Percentiles rank a stretch among this genome's conserved stretches.
These are phyloP conservation scores for Metarhizium album DNA, from an alignment of 2,329 filamentous ascomycete species.

Conservation along the genomic window DNA sequence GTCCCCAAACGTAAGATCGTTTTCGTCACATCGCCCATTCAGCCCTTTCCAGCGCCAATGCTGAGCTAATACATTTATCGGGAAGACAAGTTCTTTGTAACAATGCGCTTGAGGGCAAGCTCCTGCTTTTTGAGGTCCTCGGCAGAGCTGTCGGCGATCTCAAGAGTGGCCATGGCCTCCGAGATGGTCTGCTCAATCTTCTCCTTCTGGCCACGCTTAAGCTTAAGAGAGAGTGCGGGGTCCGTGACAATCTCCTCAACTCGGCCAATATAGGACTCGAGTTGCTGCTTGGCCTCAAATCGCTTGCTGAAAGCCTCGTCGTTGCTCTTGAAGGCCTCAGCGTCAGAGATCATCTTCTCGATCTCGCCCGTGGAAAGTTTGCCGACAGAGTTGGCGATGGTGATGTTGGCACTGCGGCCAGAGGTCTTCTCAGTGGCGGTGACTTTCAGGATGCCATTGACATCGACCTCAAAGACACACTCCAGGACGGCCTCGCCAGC, in stretches of 20 bases:
- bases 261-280: slow-evolving; percentile 96
- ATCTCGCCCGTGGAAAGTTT: slow-evolving; percentile 94
- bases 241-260: slow-evolving; percentile 99
- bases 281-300: slow-evolving; percentile 97
- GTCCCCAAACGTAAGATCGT: background rate
- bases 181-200: slow-evolving; percentile 97
- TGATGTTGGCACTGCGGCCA: slow-evolving; percentile 97
- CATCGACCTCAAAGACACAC: slow-evolving; percentile 97
- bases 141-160: slow-evolving; percentile 81
- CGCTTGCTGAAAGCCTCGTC: slow-evolving; percentile 99
- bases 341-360: slow-evolving; percentile 94
- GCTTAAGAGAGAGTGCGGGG: slow-evolving; percentile 88
- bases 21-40: background rate
- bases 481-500: slow-evolving; percentile 95
- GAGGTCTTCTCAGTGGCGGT: slow-evolving; percentile 98
- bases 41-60: background rate
- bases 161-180: slow-evolving; percentile 95
- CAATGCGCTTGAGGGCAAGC: slow-evolving; percentile 90
- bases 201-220: slow-evolving; percentile 98
- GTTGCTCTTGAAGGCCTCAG: slow-evolving; percentile 96
- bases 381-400: slow-evolving; percentile 98
- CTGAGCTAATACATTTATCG: slow-evolving; percentile 45
- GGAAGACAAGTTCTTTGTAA: slow-evolving; percentile 96
- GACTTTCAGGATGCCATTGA: slow-evolving; percentile 99
- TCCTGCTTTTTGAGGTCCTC: slow-evolving; percentile 99